A percentile compares a stretch with the other conserved stretches of the same genome.
Evolutionary conservation across 345 rosid species (phyloP).

Genomic region (Euphorbia pulcherrima): DNA sequence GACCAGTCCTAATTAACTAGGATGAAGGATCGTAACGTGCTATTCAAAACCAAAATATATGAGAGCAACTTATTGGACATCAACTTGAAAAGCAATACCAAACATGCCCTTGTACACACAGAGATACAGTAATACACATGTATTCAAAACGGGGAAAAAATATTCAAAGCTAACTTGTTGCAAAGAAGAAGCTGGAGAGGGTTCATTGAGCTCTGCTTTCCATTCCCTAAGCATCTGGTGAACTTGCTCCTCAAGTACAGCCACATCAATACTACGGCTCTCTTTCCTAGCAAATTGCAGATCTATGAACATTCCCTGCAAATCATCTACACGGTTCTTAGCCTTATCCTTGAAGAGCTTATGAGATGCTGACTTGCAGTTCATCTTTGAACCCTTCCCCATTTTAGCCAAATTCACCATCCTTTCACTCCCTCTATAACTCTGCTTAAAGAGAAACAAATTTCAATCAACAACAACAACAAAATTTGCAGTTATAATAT

Average conservation of each 20-base stretch:
- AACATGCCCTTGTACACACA: conserved; percentile 5
- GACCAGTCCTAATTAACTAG: no score
- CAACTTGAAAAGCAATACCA: no score
- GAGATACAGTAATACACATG: conserved; percentile 4
- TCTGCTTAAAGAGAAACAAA: conserved; percentile 1
- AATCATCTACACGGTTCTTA: conserved; percentile 95
- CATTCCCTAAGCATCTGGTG: conserved; percentile 99
- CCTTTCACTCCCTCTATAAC: conserved; percentile 12
- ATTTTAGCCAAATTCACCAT: conserved; percentile 29
- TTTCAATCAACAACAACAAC: neutral
- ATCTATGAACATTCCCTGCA: conserved; percentile 80
- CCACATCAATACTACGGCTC: conserved; percentile 62
- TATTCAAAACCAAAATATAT: no score
- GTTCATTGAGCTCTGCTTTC: conserved; percentile 97
- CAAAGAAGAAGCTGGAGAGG: conserved; percentile 93
- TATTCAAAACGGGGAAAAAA: conserved; percentile 15
- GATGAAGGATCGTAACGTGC: no score
- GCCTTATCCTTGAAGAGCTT: conserved; percentile 92
- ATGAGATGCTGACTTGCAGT: conserved; percentile 91
- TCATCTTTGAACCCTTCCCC: conserved; percentile 81
- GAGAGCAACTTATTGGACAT: no score
- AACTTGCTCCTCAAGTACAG: conserved; percentile 91
- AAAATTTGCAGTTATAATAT: neutral
- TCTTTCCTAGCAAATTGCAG: conserved; percentile 93
- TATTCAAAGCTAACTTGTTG: conserved; percentile 66